phyloP scores from a whole-genome alignment of 2,329 filamentous ascomycete genomes.

The Apiospora aurea region DNA sequence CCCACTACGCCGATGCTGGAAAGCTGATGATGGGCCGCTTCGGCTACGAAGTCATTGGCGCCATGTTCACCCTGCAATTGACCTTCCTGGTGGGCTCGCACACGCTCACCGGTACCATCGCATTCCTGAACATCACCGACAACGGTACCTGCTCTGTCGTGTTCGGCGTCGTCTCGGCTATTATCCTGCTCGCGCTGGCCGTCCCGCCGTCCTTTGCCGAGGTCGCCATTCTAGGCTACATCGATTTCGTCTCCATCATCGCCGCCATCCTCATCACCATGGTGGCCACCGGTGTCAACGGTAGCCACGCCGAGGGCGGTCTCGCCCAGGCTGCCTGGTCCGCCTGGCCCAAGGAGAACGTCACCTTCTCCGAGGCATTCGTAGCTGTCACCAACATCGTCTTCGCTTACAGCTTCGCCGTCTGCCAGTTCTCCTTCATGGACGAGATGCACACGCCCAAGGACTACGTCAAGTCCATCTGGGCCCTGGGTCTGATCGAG shows the following conservation, averaged over 20 bases:
- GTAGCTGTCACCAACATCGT: conserved; percentile 66
- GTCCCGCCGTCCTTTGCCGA: conserved; percentile 66
- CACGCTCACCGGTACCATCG: conserved; percentile 66
- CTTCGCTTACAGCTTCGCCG: conserved; percentile 61
- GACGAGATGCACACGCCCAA: conserved; percentile 50
- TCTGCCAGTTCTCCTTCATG: conserved; percentile 48
- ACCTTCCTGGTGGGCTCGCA: conserved; percentile 72
- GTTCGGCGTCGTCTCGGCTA: conserved; percentile 62
- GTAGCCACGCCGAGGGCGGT: conserved; percentile 30
- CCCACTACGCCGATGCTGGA: conserved; percentile 61
- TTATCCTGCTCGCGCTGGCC: conserved; percentile 60
- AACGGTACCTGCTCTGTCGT: conserved; percentile 64
- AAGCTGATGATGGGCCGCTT: conserved; percentile 59
- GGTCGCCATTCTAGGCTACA: conserved; percentile 63
- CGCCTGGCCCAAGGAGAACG: conserved; percentile 42
- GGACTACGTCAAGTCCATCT: conserved; percentile 50
- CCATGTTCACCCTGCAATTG: conserved; percentile 62
- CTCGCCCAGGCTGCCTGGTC: conserved; percentile 39
- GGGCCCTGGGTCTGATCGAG: conserved; percentile 60
- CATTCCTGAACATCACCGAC: conserved; percentile 64
- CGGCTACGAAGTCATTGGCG: conserved; percentile 61
- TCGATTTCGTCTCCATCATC: conserved; percentile 66
- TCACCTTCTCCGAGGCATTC: conserved; percentile 56
- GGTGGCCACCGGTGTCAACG: conserved; percentile 59
- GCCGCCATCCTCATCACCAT: conserved; percentile 65